A percentile compares a stretch with the other conserved stretches of the same genome.
phyloP scores from a whole-genome alignment of 2,329 filamentous ascomycete species.

The Plectosphaerella plurivora region DNA sequence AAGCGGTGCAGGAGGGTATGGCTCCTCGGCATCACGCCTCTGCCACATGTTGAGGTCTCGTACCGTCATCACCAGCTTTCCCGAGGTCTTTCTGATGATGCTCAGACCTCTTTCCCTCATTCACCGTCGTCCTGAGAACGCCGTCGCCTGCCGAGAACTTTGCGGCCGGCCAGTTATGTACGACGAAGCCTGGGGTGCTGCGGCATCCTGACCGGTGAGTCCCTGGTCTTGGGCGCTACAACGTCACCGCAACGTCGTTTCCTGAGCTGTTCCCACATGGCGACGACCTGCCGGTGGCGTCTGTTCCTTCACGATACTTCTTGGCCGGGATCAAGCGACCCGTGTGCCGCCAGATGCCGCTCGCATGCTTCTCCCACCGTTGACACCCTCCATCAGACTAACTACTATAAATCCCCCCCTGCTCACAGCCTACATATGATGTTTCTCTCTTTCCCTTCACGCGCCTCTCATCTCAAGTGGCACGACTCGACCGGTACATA shows the following conservation, averaged over 20 bases:
- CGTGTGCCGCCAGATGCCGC: neutral
- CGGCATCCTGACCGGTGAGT: no score
- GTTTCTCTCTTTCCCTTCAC: neutral
- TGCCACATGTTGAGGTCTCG: neutral
- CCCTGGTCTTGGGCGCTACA: no score
- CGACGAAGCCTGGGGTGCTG: no score
- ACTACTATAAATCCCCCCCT: neutral
- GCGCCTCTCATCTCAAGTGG: neutral
- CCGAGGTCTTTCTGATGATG: neutral
- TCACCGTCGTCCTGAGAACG: neutral
- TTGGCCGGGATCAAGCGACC: neutral
- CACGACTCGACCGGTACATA: neutral
- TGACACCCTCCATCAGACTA: neutral
- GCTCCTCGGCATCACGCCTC: neutral
- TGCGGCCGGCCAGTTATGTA: no score
- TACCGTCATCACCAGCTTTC: neutral
- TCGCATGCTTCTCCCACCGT: conserved; percentile 1
- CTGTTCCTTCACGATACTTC: conserved; percentile 13
- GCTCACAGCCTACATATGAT: neutral
- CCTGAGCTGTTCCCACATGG: neutral
- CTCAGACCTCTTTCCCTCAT: neutral
- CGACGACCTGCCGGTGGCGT: neutral
- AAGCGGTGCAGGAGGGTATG: no score
- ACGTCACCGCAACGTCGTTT: no score
- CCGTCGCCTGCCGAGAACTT: neutral